Evolutionary conservation across 2,329 filamentous ascomycete genomes (phyloP), one percentile per base, ranked within the genome.

Genomic region (Colletotrichum paranaense): DNA sequence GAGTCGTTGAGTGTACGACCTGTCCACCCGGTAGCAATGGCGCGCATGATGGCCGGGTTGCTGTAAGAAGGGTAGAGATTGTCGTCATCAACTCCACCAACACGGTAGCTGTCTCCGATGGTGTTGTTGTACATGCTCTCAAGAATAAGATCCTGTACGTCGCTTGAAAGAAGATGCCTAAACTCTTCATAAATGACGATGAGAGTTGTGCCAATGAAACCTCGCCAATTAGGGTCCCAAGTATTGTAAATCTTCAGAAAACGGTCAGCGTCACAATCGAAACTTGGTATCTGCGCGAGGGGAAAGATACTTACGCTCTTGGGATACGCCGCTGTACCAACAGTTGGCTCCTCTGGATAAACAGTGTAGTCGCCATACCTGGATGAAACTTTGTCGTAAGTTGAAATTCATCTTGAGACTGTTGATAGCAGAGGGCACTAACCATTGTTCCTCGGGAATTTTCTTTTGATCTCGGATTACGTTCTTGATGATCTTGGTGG

Each of bases 221-320:
- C 90, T 65, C 90, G 84, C 90, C 90, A 92, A 72, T 92, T 92
- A 0, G 89, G 89, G 75, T 92, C 90, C 87, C 88, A 92, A 0
- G 86, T 86, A 65, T 86, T 84, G 77, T 91, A 90, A 35, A 89
- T 88, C 11, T 80, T 49, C 19, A 19, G 76, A 7, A 42, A 42
- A 1, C 4, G 8, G 5, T 46, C 9, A 42, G 7, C 4, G 7
- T 24, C 8, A 11, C 3, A 4, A 3, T 3, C 4, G 42, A 19
- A 1, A 19, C 11, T 46, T 7, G 22, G 4, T 12, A 8, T 22
- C 7, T 14, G 4, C 8, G 9, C 7, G 14, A 56, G 3, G 6
- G 24, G 12, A 4, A 14, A 52, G 8, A 14, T 5, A 32, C 32
- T 11, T 46, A 70, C 62, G 12, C 55, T 67, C 56, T 70, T 79